Evolutionary conservation across 23 red algal genomes (phyloP).

Genomic region (Gracilaria vermiculophylla): DNA sequence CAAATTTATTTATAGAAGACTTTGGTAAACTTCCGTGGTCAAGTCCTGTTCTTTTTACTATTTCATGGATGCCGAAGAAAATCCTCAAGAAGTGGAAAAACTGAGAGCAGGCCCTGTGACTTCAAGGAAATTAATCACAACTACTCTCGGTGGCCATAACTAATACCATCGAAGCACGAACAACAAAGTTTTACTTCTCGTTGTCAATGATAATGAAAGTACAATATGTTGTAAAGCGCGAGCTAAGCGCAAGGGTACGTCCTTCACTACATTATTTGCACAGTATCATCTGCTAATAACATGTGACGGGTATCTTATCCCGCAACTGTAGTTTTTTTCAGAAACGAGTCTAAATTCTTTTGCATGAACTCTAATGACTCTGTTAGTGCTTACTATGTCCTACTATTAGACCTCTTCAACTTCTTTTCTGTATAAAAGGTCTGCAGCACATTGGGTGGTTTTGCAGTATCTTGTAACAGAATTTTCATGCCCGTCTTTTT

Average conservation of each 20-base stretch:
- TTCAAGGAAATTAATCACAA: slow-evolving; percentile 33
- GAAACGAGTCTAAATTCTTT: slow-evolving; percentile 19
- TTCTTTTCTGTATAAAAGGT: slow-evolving; percentile 56
- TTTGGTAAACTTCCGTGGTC: too few species aligned
- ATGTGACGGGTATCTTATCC: slow-evolving; percentile 65
- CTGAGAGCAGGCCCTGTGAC: slow-evolving; percentile 48
- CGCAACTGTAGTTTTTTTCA: slow-evolving; percentile 3
- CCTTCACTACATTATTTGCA: slow-evolving; percentile 24
- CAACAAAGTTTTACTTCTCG: not conserved
- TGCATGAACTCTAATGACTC: slow-evolving; percentile 49
- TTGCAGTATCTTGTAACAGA: slow-evolving; percentile 11
- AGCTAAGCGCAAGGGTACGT: too few species aligned
- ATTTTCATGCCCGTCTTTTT: not conserved
- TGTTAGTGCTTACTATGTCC: slow-evolving; percentile 4
- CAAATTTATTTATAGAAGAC: not conserved
- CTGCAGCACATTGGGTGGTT: slow-evolving; percentile 22
- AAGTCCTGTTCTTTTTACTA: too few species aligned
- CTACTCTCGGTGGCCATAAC: slow-evolving; percentile 57
- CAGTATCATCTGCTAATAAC: slow-evolving; percentile 49
- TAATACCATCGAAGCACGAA: not conserved
- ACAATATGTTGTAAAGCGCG: too few species aligned
- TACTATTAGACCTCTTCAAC: slow-evolving; percentile 15
- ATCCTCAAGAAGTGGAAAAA: slow-evolving; percentile 69
- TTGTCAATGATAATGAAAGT: too few species aligned
- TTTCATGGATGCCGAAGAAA: slow-evolving; percentile 51